Base-by-base conservation (phyloP, 345 rosid genomes). In the Boechera stricta region DNA sequence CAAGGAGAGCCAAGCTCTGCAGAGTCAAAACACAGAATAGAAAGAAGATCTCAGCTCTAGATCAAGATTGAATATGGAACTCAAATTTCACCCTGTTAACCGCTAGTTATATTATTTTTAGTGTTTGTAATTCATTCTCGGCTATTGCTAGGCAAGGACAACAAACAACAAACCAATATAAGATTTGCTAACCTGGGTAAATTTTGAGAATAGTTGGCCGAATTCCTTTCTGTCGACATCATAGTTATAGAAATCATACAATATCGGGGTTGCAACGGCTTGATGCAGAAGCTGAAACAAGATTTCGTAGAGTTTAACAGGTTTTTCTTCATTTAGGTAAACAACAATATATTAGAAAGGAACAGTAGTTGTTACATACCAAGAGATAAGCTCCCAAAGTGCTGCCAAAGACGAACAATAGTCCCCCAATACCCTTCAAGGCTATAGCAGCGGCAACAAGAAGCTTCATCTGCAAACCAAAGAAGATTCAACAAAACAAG, bases 161-260 rank as follows among this genome's bases (percentile, higher is more conserved):
- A 48, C 4, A 15, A 16, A 48, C 10, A 48, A 39, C 15, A 0
- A n/a, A 45, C 16, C 3, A 49, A 3, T 10, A 18, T 10, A 28
- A 10, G 9, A 13, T 55, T 48, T 3, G 48, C 87, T 47, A 65
- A 88, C 97, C 87, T 87, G 93, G 1, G 90, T 79, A 42, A 91
- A 91, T 80, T 90, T 84, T 2, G 73, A 47, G 58, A 90, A 87
- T 2, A 87, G 79, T 64, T 29, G 85, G 57, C 81, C 28, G 28
- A 84, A 91, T 57, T 91, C 93, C 52, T 83, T 81, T 72, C 32
- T 85, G 57, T 86, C 89, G 0, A 67, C 77, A 56, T 86, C 93
- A 11, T 88, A 84, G 81, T 89, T 91, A 86, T 91, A 91, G 81
- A 91, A 90, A 84, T 89, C 95, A 4, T 80, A 87, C 45, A 86